A percentile compares a stretch with the other conserved stretches of the same genome.
These are phyloP conservation scores for Musa beccarii DNA, from an alignment of 176 grass and related monocot genomes.

Conservation along the genomic window DNA sequence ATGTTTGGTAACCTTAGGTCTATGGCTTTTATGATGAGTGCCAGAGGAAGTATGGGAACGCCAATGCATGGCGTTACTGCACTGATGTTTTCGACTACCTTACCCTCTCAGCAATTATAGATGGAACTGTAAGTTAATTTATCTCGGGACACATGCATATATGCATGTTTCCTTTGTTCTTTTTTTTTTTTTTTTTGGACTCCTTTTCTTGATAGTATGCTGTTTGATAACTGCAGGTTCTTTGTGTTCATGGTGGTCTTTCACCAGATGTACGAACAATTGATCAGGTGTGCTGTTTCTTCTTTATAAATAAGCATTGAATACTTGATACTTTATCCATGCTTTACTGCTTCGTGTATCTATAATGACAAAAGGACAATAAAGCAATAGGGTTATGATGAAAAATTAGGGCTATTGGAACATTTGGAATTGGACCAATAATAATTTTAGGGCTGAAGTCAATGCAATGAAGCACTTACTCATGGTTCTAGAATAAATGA, in stretches of 20 bases:
- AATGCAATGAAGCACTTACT: not conserved
- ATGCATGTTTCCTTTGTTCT: not conserved
- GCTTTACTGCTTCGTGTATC: no score
- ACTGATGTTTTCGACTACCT: slow-evolving; percentile 99
- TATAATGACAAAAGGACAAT: no score
- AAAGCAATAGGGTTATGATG: no score
- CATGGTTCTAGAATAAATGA: not conserved
- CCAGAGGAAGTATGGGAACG: slow-evolving; percentile 97
- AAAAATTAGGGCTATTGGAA: no score
- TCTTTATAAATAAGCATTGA: no score
- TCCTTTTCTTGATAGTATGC: not conserved
- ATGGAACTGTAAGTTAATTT: slow-evolving; percentile 63
- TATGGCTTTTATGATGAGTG: slow-evolving; percentile 99
- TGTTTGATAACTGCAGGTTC: slow-evolving; percentile 47
- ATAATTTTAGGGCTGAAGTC: not conserved
- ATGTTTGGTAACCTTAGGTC: slow-evolving; percentile 35
- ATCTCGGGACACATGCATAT: not conserved
- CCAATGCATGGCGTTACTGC: slow-evolving; percentile 99
- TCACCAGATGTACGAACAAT: slow-evolving; percentile 90
- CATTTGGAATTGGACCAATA: not conserved
- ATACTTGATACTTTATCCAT: no score
- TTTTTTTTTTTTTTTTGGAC: slow-evolving; percentile 17
- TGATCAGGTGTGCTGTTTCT: slow-evolving; percentile 63
- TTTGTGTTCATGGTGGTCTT: slow-evolving; percentile 94
- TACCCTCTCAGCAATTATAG: slow-evolving; percentile 96